Evolutionary conservation across 768 basidiomycete genomes (phyloP).

Genomic region (Collybiopsis luxurians): DNA sequence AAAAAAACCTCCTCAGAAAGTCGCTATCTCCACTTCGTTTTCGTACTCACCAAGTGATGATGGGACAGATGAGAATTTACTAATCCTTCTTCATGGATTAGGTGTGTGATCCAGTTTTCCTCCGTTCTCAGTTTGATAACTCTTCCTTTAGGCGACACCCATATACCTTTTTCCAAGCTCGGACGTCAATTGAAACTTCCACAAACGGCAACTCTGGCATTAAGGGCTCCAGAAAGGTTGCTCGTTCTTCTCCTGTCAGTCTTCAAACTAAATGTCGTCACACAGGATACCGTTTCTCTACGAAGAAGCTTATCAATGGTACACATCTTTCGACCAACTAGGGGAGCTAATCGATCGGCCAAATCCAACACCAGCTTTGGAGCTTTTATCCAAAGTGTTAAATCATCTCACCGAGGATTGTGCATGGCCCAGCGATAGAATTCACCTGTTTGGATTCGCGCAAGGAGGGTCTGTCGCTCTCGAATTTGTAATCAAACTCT

Average conservation of each 20-base stretch:
- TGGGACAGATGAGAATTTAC: slow-evolving; percentile 81
- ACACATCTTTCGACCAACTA: slow-evolving; percentile 73
- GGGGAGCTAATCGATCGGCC: slow-evolving; percentile 71
- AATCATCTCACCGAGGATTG: slow-evolving; percentile 58
- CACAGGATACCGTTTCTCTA: slow-evolving; percentile 74
- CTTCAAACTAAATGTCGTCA: background rate
- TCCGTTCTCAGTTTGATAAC: background rate
- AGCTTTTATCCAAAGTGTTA: slow-evolving; percentile 50
- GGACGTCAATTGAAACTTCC: slow-evolving; percentile 78
- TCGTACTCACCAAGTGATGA: slow-evolving; percentile 73
- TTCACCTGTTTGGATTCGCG: slow-evolving; percentile 86
- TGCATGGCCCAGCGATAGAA: slow-evolving; percentile 61
- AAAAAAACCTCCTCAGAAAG: slow-evolving; percentile 48
- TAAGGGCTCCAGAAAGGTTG: slow-evolving; percentile 82
- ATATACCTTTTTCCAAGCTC: slow-evolving; percentile 71
- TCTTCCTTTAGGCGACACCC: slow-evolving; percentile 68
- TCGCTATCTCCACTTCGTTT: slow-evolving; percentile 53
- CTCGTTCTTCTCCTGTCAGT: no score
- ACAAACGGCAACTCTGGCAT: slow-evolving; percentile 80
- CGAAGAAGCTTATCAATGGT: slow-evolving; percentile 85
- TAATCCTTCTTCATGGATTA: slow-evolving; percentile 83
- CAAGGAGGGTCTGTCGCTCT: slow-evolving; percentile 81
- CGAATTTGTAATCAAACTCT: slow-evolving; percentile 61
- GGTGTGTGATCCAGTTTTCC: slow-evolving; percentile 42
- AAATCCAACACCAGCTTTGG: slow-evolving; percentile 69